These are phyloP conservation scores for Lindgomyces ingoldianus DNA, from an alignment of 495 filamentous ascomycete genomes.

Conservation along the genomic window DNA sequence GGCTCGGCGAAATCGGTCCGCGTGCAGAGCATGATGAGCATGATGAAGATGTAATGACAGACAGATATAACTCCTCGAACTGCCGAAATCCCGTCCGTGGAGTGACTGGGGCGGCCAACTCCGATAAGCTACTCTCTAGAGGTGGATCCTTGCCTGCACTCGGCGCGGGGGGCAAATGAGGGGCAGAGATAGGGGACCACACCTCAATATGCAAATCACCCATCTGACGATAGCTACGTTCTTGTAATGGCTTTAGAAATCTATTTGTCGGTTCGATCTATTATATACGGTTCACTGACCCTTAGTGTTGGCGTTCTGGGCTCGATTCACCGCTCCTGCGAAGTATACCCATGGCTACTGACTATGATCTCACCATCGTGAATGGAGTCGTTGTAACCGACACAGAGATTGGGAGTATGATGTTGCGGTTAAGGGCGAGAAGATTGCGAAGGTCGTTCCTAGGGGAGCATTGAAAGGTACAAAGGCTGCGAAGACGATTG, in stretches of 20 bases:
- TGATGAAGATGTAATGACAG: slow-evolving; percentile 4
- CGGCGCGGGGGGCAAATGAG: slow-evolving; percentile 22
- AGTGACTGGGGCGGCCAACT: not conserved
- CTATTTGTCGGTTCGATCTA: not conserved
- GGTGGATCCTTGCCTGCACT: not conserved
- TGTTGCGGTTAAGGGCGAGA: slow-evolving; percentile 56
- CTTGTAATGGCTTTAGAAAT: not conserved
- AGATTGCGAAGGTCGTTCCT: slow-evolving; percentile 52
- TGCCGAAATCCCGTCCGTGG: not conserved
- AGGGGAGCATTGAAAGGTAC: slow-evolving; percentile 40
- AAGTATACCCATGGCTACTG: slow-evolving; percentile 21
- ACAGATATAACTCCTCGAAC: slow-evolving; percentile 6
- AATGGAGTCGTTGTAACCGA: slow-evolving; percentile 56
- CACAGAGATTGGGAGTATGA: slow-evolving; percentile 51
- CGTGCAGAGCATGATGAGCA: not conserved
- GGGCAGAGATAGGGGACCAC: slow-evolving; percentile 14
- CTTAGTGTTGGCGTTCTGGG: not conserved
- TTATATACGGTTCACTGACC: not conserved
- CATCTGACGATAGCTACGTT: not conserved
- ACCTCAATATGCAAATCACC: not conserved
- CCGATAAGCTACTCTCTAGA: slow-evolving; percentile 4
- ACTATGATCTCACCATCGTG: slow-evolving; percentile 50
- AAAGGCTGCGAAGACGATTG: slow-evolving; percentile 46
- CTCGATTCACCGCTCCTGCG: too few relatives aligned
- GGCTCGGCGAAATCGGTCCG: not conserved